Conservation (phyloP, 352 stramenopile genomes). For the Halophytophthora polymorphica region DNA sequence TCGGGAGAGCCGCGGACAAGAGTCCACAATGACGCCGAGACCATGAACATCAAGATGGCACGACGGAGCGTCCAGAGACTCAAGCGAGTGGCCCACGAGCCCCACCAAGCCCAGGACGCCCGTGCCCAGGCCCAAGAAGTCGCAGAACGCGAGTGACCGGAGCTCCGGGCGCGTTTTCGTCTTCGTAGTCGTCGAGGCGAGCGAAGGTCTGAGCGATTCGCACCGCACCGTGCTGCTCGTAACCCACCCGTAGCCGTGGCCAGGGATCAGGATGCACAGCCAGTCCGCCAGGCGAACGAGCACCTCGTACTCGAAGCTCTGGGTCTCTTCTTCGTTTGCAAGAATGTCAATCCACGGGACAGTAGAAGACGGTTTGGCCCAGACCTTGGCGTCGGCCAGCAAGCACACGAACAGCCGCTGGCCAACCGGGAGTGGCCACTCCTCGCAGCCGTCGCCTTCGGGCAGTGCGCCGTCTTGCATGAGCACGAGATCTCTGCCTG, state of each 20-base stretch:
- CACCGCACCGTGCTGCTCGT: slow-evolving; percentile 15
- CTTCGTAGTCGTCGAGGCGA: neutral
- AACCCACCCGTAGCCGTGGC: slow-evolving; percentile 33
- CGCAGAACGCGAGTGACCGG: slow-evolving; percentile 20
- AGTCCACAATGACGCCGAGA: slow-evolving; percentile 15
- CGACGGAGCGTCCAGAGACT: slow-evolving; percentile 16
- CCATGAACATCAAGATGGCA: slow-evolving; percentile 14
- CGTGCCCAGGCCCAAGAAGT: slow-evolving; percentile 10
- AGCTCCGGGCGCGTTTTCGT: slow-evolving; percentile 6
- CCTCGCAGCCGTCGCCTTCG: slow-evolving; percentile 22
- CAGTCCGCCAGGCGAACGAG: slow-evolving; percentile 18
- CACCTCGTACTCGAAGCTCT: slow-evolving; percentile 32
- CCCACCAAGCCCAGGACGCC: slow-evolving; percentile 10
- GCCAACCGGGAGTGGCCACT: slow-evolving; percentile 13
- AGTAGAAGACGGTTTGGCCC: slow-evolving; percentile 6
- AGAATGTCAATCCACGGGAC: slow-evolving; percentile 16
- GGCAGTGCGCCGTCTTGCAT: slow-evolving; percentile 16
- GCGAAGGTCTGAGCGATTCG: slow-evolving; percentile 6
- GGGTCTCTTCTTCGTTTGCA: neutral
- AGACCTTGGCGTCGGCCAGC: slow-evolving; percentile 18
- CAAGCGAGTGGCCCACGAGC: slow-evolving; percentile 15
- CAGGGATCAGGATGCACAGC: slow-evolving; percentile 34
- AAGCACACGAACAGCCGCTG: slow-evolving; percentile 22
- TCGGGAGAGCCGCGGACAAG: slow-evolving; percentile 20
- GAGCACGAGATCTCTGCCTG: slow-evolving; percentile 16